Conservation (phyloP, 2,329 filamentous ascomycete genomes). For the Pseudohalonectria lignicola region DNA sequence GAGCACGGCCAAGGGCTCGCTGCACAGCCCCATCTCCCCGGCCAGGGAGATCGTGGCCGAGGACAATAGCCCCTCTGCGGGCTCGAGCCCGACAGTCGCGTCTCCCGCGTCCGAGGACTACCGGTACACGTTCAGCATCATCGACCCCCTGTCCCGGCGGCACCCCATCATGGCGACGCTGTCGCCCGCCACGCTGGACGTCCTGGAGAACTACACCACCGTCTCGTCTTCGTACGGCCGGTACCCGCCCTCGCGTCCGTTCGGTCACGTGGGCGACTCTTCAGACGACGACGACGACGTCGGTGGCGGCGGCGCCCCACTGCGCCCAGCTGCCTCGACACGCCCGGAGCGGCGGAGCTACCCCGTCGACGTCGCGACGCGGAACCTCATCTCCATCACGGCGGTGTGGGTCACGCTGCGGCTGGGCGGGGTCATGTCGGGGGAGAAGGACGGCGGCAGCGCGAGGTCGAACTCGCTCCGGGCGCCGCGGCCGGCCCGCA, state of each 20-base stretch:
- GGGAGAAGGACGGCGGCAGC: constrained; percentile 9
- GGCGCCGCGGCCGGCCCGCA: not conserved
- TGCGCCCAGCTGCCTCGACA: not conserved
- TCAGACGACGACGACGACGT: constrained; percentile 6
- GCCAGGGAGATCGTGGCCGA: constrained; percentile 10
- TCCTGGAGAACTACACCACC: constrained; percentile 57
- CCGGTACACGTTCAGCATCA: constrained; percentile 68
- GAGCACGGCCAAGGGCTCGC: constrained; percentile 15
- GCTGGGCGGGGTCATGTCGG: constrained; percentile 21
- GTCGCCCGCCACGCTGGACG: constrained; percentile 51
- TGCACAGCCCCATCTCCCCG: not conserved
- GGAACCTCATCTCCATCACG: constrained; percentile 37
- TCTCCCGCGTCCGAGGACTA: constrained; percentile 24
- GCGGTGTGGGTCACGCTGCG: constrained; percentile 39
- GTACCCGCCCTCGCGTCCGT: constrained; percentile 31
- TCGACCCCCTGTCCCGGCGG: constrained; percentile 55
- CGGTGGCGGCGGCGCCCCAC: not conserved
- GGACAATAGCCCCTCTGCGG: constrained; percentile 21
- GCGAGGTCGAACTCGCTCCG: too few species aligned
- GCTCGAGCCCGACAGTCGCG: constrained; percentile 10
- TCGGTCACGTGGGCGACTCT: constrained; percentile 10
- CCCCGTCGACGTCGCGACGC: constrained; percentile 30
- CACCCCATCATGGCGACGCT: constrained; percentile 68
- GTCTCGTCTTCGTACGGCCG: constrained; percentile 37
- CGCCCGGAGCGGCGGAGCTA: constrained; percentile 20